Evolutionary conservation across 257 asterid genomes (phyloP).

Genomic region (Ilex asprella): DNA sequence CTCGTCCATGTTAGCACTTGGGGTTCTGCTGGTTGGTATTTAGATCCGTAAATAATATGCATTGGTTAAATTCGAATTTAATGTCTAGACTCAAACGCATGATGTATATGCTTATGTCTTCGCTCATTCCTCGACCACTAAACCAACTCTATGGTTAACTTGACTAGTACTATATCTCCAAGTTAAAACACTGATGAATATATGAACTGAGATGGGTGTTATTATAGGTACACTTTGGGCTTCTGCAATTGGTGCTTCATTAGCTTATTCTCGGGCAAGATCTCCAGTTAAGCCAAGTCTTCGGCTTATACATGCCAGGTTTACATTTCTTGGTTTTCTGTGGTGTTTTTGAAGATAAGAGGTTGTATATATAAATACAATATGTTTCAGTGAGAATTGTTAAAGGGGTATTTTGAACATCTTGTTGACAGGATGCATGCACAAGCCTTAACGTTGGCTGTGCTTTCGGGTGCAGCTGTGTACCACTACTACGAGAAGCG

Average conservation of each 20-base stretch:
- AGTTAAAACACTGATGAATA: background rate
- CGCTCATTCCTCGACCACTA: no score
- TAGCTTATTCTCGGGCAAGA: constrained; percentile 41
- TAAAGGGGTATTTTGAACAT: background rate
- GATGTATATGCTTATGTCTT: no score
- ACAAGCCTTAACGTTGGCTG: constrained; percentile 68
- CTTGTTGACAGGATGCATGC: constrained; percentile 62
- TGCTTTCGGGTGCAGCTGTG: constrained; percentile 67
- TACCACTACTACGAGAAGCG: constrained; percentile 62
- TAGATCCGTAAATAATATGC: no score
- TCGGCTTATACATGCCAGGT: constrained; percentile 79
- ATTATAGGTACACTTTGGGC: constrained; percentile 61
- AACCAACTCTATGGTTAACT: no score
- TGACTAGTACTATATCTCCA: no score
- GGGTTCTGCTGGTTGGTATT: no score
- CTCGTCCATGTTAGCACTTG: no score
- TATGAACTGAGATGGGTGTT: background rate
- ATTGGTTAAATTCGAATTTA: no score
- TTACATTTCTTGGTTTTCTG: background rate
- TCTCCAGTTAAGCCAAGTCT: constrained; percentile 62
- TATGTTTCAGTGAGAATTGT: background rate
- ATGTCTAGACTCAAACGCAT: no score
- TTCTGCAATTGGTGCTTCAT: constrained; percentile 59
- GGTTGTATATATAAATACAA: background rate
- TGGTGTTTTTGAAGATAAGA: background rate